Base-by-base conservation (phyloP, 495 filamentous ascomycete species). In the Pseudomonodictys pantanalensis region DNA sequence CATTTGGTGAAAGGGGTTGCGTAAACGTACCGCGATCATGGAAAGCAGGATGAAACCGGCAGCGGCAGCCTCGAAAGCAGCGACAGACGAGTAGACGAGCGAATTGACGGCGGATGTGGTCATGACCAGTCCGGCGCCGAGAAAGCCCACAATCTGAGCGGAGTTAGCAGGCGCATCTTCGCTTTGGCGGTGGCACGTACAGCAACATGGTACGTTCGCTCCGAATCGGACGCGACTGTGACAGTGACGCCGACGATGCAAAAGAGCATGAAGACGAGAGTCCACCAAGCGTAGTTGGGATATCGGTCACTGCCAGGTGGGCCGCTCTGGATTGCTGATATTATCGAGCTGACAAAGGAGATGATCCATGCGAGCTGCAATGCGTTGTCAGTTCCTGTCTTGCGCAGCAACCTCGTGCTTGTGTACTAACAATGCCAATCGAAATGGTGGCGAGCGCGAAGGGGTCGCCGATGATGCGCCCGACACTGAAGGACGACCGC, bases 301-400 rank as follows among this genome's bases (percentile, higher is more conserved):
- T 90, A 96, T 0, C 66, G n/a, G n/a, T n/a, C n/a, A n/a, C n/a
- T n/a, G n/a, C n/a, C n/a, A n/a, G n/a, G n/a, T n/a, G n/a, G n/a
- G n/a, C n/a, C 55, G 5, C 65, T 56, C 25, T 64, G 71, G 49
- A 86, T 72, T 60, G 87, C 85, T 25, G 87, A 83, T 58, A 97
- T 85, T 65, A 95, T 85, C 50, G 90, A 91, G 38, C 83, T 81
- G 64, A 97, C 78, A 71, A 97, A 92, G 11, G 89, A 83, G 65
- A 97, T 96, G 54, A 97, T 72, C 93, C 93, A 99, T 48, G 91
- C 92, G 51, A 95, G 82, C 92, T 97, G n/a, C n/a, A n/a, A n/a
- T n/a, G n/a, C n/a, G n/a, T n/a, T n/a, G n/a, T n/a, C n/a, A n/a
- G n/a, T n/a, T n/a, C n/a, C n/a, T n/a, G n/a, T n/a, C n/a, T n/a